Base-by-base conservation (phyloP, 2,329 filamentous ascomycete species). In the Botrytis squamosa region DNA sequence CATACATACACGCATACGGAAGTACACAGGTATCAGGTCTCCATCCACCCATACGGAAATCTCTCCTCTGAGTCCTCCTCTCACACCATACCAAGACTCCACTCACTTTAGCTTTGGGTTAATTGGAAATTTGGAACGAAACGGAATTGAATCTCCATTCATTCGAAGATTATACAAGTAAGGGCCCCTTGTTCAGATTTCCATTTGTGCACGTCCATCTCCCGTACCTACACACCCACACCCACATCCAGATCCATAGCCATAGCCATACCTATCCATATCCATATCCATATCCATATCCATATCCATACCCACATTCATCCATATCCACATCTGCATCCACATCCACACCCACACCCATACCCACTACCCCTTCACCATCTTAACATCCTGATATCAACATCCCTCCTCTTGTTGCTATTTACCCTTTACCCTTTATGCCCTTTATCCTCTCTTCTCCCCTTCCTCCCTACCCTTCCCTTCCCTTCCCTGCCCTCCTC, bases 181-280 rank as follows among this genome's bases (percentile, higher is more conserved):
- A 55, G 46, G 64, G 46, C 46, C 52, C 36, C 65, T 40, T 18
- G 65, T 67, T 55, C 46, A 67, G 65, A 67, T 55, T 67, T 40
- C 65, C 40, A 67, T 55, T 40, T 70, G n/a, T 40, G 67, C 67
- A 70, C 52, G 52, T 69, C 29, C 66, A 44, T 59, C 38, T 69
- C 67, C 67, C 67, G n/a, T 69, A 59, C 49, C 49, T 59, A 29
- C 29, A 59, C 36, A 29, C n/a, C 38, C 46, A 55, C 36, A 44
- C 10, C 42, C 42, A 36, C 8, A 12, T 6, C 29, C 63, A 46
- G 0, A 64, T 14, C 36, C 16, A 38, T 40, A 12, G 14, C 22
- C 46, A 46, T 22, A 46, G 0, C 46, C 44, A 46, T 46, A 6
- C 44, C 16, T 20, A 2, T 20, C 18, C 16, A 22, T 8, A 25